Percentiles rank a stretch among this genome's conserved stretches.
Evolutionary conservation across 148 eudicot species (phyloP).

Genomic region (Silene conica): DNA sequence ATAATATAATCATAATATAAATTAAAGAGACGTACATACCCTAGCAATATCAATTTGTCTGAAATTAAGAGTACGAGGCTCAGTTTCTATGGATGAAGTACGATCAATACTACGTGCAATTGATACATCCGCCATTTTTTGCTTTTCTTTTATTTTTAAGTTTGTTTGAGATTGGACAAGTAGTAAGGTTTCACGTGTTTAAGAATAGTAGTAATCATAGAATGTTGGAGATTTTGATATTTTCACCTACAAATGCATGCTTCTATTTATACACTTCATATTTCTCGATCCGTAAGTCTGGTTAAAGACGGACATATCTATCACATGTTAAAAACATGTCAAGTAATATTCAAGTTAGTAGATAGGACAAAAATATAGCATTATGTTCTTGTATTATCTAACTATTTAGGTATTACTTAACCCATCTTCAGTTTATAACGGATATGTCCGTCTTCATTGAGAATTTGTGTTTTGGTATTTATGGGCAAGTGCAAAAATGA

Average conservation of each 20-base stretch:
- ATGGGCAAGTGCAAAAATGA: not conserved
- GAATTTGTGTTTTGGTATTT: no score
- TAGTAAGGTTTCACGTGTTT: not conserved
- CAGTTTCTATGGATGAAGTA: constrained; percentile 47
- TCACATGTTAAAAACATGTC: no score
- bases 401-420: no score
- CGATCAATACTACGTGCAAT: constrained; percentile 29
- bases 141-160: not conserved
- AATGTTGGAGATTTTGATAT: not conserved
- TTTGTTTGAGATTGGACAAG: not conserved
- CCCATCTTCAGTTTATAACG: no score
- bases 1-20: no score
- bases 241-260: not conserved
- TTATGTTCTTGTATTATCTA: no score
- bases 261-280: not conserved
- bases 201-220: not conserved
- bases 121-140: constrained; percentile 15
- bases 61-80: constrained; percentile 50
- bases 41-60: constrained; percentile 48
- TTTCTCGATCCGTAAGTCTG: no score
- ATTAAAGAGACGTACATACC: constrained; percentile 26
- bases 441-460: no score
- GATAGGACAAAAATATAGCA: no score
- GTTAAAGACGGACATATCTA: no score
- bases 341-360: no score